These are phyloP conservation scores for Vitis hybrid DNA, from an alignment of 177 flowering plant genomes.

Conservation along the genomic window DNA sequence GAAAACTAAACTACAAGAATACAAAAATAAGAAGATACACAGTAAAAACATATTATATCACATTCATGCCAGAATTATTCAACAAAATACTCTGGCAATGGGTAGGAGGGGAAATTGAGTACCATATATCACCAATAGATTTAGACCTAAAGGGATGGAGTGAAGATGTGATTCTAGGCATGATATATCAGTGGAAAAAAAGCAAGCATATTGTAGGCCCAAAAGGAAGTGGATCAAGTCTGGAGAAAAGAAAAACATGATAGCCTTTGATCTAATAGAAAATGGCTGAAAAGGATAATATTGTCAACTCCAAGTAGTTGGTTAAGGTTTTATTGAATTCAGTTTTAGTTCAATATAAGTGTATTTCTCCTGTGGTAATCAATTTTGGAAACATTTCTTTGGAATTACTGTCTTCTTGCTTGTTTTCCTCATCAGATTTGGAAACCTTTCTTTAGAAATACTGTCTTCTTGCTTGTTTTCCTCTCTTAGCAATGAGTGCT, in stretches of 20 bases:
- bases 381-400: background rate
- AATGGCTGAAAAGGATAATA: background rate
- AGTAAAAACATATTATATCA: too few species aligned
- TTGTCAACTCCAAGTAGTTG: background rate
- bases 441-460: background rate
- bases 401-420: background rate
- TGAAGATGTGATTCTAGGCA: too few species aligned
- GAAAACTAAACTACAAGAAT: too few species aligned
- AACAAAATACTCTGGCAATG: too few species aligned
- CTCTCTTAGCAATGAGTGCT: background rate
- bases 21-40: too few species aligned
- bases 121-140: too few species aligned
- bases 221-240: background rate
- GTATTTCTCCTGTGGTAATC: background rate
- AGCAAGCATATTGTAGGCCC: too few species aligned
- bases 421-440: background rate
- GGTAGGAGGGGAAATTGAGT: too few species aligned
- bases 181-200: too few species aligned
- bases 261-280: background rate
- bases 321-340: background rate
- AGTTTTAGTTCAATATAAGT: background rate
- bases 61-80: too few species aligned
- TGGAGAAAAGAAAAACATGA: background rate
- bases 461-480: background rate
- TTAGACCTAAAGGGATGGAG: too few species aligned